Evolutionary conservation across 306 rosid genomes (phyloP), one percentile per base, ranked within the genome.

Genomic region (Phaseolus lunatus): DNA sequence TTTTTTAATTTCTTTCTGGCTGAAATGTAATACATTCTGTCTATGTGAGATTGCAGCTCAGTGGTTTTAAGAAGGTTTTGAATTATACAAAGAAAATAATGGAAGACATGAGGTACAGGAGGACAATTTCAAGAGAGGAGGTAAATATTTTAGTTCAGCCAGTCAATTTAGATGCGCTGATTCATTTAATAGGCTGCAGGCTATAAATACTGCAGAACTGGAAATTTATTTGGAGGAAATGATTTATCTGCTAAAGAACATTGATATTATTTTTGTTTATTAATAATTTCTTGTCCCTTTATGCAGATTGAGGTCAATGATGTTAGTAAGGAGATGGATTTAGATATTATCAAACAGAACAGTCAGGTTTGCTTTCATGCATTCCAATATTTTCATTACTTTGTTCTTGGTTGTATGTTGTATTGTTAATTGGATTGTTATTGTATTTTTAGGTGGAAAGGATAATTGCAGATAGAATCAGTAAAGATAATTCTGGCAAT

Each of bases 321-420:
- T 79, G 99, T 96, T 79, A 93, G 99, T 84, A 96, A 89, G 87
- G 99, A 96, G 86, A 96, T 96, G 99, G 99, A 96, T 84, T 89
- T 96, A 67, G 99, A 96, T 86, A 96, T 96, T 85, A 93, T 96
- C 84, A 92, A 91, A 86, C 99, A 92, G 86, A 93, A 92, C 67
- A 92, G 99, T 84, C 99, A 91, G 99, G 99, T 95, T 80, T 76
- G 85, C 66, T 48, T 77, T 84, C 75, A 22, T 78, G 41, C 75
- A 37, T 65, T 72, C 57, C 39, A 27, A 67, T 43, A 64, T 20
- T 59, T 61, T 63, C 18, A 37, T 66, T 76, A 45, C 58, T 67
- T 76, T 80, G 59, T 52, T 39, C 45, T 63, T 45, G 39, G 19
- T 16, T 35, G 12, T 39, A 5, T 50, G 48, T 49, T 50, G 43